Evolutionary conservation across 192 early-diverging fungal genomes (phyloP).

Genomic region (Coemansia interrupta): DNA sequence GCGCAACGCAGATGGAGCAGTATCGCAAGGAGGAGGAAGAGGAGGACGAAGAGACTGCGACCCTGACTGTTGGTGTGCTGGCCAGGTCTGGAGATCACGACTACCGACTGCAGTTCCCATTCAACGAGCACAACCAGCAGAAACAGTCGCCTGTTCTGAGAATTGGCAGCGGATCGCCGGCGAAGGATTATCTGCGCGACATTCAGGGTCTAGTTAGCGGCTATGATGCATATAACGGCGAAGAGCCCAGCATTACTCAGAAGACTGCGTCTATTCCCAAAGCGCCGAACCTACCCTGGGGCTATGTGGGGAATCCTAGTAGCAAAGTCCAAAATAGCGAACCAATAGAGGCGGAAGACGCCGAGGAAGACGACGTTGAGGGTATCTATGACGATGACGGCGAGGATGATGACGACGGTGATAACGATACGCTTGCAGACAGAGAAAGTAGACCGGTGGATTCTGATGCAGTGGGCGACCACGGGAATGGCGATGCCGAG

Average conservation of each 20-base stretch:
- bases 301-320: background rate
- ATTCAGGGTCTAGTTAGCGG: slow-evolving; percentile 42
- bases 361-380: slow-evolving; percentile 27
- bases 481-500: background rate
- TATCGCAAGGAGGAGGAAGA: slow-evolving; percentile 61
- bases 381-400: slow-evolving; percentile 38
- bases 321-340: background rate
- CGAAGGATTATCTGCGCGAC: slow-evolving; percentile 41
- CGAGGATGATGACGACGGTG: slow-evolving; percentile 17
- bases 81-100: slow-evolving; percentile 23
- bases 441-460: background rate
- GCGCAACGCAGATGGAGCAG: slow-evolving; percentile 89
- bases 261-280: slow-evolving; percentile 28
- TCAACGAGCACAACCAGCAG: slow-evolving; percentile 8
- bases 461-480: background rate
- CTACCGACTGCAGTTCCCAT: slow-evolving; percentile 29
- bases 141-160: slow-evolving; percentile 18
- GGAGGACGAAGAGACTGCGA: slow-evolving; percentile 36
- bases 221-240: slow-evolving; percentile 22
- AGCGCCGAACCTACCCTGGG: slow-evolving; percentile 43
- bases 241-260: slow-evolving; percentile 12
- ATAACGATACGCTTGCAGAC: background rate
- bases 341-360: slow-evolving; percentile 8
- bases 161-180: slow-evolving; percentile 25
- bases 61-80: slow-evolving; percentile 33